These are phyloP conservation scores for Durotheca rogersii DNA, from an alignment of 495 filamentous ascomycete species.

Conservation along the genomic window DNA sequence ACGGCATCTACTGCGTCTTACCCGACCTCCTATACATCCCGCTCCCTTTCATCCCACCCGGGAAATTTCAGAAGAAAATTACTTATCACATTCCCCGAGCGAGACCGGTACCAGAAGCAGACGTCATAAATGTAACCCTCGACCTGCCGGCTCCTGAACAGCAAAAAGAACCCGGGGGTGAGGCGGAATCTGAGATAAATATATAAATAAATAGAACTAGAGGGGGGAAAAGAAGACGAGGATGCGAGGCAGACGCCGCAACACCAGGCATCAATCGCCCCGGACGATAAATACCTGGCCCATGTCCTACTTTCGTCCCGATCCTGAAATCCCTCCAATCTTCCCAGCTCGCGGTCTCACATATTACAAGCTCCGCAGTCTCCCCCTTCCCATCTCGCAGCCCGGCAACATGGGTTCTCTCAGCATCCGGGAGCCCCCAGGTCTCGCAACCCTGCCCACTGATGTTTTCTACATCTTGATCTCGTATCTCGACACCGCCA, in stretches of 20 bases:
- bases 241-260: no score
- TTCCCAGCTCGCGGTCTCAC: no score
- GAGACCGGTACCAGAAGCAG: constrained; percentile 4
- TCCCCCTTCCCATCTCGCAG: neutral
- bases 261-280: neutral
- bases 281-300: neutral
- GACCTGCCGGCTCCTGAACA: no score
- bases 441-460: constrained; percentile 36
- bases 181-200: no score
- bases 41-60: neutral
- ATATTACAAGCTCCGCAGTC: neutral
- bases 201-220: no score
- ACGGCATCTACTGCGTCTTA: neutral
- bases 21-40: neutral
- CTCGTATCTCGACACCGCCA: constrained; percentile 40
- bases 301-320: neutral
- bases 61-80: neutral
- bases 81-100: neutral
- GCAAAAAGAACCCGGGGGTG: no score
- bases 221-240: no score
- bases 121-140: constrained; percentile 9
- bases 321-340: no score
- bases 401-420: constrained; percentile 8
- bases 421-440: constrained; percentile 7
- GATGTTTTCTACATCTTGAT: constrained; percentile 45